A percentile compares a stretch with the other conserved stretches of the same genome.
Evolutionary conservation across 2,329 filamentous ascomycete genomes (phyloP).

Genomic region (Stagonosporopsis cucurbitacearum): DNA sequence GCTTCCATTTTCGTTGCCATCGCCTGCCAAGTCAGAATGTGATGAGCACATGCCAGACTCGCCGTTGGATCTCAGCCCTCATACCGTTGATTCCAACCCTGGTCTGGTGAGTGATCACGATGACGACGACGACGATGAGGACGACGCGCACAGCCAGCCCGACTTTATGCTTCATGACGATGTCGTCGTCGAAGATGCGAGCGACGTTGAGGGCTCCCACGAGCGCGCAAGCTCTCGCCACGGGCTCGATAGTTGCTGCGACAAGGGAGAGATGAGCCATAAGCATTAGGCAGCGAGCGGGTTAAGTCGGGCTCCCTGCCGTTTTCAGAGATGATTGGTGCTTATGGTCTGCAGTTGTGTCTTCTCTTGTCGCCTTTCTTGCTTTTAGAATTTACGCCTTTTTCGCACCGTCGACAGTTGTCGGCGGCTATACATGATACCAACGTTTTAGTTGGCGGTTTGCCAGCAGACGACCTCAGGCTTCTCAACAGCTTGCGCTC

Average conservation of each 20-base stretch:
- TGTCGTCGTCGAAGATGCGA: slow-evolving; percentile 49
- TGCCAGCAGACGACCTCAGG: slow-evolving; percentile 6
- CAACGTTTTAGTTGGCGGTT: slow-evolving; percentile 18
- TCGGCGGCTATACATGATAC: slow-evolving; percentile 15
- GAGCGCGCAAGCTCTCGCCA: slow-evolving; percentile 43
- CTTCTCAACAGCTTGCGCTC: slow-evolving; percentile 8
- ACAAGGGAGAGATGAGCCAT: slow-evolving; percentile 45
- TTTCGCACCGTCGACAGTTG: slow-evolving; percentile 14
- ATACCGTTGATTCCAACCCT: slow-evolving; percentile 57
- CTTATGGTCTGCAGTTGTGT: slow-evolving; percentile 17
- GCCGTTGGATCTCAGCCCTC: slow-evolving; percentile 53
- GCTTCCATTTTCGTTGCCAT: slow-evolving; percentile 41
- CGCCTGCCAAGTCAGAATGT: slow-evolving; percentile 34
- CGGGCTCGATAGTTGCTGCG: slow-evolving; percentile 42
- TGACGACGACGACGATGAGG: slow-evolving; percentile 54
- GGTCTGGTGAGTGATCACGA: slow-evolving; percentile 59
- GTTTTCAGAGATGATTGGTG: slow-evolving; percentile 33
- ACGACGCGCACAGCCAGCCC: slow-evolving; percentile 46
- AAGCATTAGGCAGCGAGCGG: slow-evolving; percentile 40
- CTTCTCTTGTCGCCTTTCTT: slow-evolving; percentile 15
- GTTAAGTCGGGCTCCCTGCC: slow-evolving; percentile 36
- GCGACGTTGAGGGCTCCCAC: slow-evolving; percentile 47
- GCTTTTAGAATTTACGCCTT: slow-evolving; percentile 16
- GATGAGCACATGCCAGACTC: slow-evolving; percentile 42
- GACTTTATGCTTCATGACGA: slow-evolving; percentile 46